Conservation (phyloP, 2,329 filamentous ascomycete species). For the Stylonectria norvegica region DNA sequence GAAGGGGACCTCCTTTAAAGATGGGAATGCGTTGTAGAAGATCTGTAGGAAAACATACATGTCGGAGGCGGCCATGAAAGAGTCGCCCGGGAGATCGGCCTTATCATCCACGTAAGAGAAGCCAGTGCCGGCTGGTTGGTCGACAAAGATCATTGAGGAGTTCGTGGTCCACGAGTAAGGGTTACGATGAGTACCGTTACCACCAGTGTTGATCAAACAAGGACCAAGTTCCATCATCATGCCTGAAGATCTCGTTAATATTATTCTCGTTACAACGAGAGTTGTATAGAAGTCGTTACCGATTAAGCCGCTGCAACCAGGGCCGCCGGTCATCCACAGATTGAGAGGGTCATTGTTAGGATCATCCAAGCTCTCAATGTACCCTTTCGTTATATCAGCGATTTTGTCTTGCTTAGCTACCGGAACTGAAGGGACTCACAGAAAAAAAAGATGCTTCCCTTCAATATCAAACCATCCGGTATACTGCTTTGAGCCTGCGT, state of each 20-base stretch:
- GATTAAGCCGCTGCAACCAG: constrained; percentile 15
- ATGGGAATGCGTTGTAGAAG: constrained; percentile 12
- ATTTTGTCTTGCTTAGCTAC: background rate
- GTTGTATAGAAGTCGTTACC: constrained; percentile 1
- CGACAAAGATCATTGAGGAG: constrained; percentile 21
- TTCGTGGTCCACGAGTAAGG: constrained; percentile 20
- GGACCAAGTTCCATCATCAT: constrained; percentile 18
- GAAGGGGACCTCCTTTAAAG: constrained; percentile 7
- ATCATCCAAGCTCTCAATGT: constrained; percentile 18
- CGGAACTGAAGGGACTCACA: background rate
- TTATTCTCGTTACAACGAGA: background rate
- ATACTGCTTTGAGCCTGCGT: constrained; percentile 20
- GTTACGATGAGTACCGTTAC: constrained; percentile 10
- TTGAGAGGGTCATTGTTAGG: constrained; percentile 14
- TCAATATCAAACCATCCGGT: constrained; percentile 17
- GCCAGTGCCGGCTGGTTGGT: constrained; percentile 19
- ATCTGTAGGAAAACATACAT: constrained; percentile 20
- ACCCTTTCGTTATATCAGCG: constrained; percentile 6
- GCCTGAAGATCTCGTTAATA: constrained; percentile 2
- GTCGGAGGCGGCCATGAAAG: constrained; percentile 16
- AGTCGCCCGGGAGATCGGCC: constrained; percentile 11
- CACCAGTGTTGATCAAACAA: constrained; percentile 16
- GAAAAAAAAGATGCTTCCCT: constrained; percentile 20
- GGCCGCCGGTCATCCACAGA: constrained; percentile 20
- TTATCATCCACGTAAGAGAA: constrained; percentile 21